A percentile compares a stretch with the other conserved stretches of the same genome.
phyloP scores from a whole-genome alignment of 1,284 basidiomycete genomes.

The Caloboletus inedulis region DNA sequence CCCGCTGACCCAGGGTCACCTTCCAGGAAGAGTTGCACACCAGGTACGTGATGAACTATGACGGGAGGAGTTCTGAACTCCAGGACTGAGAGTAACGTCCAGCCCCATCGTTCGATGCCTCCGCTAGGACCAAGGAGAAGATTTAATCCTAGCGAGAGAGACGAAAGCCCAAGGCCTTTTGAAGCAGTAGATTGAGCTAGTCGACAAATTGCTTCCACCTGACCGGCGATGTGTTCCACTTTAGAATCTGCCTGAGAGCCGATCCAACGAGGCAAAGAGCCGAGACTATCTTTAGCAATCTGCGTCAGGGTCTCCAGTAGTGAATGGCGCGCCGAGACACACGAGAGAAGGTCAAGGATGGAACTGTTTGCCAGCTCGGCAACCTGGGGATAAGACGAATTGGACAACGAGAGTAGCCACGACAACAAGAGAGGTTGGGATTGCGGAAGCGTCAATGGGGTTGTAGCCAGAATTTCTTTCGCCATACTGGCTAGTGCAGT shows the following conservation, averaged over 20 bases:
- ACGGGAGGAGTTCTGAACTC: constrained; percentile 62
- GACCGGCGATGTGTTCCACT: constrained; percentile 61
- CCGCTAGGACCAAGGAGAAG: constrained; percentile 77
- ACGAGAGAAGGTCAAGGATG: constrained; percentile 48
- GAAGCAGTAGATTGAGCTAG: constrained; percentile 34
- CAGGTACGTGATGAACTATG: constrained; percentile 44
- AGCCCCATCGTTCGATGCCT: constrained; percentile 87
- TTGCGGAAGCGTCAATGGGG: constrained; percentile 60
- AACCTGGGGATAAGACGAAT: constrained; percentile 25
- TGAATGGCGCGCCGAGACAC: constrained; percentile 40
- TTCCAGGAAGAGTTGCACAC: constrained; percentile 60
- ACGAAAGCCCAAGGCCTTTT: constrained; percentile 28
- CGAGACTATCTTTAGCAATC: constrained; percentile 60
- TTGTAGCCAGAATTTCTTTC: constrained; percentile 48
- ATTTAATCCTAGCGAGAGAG: constrained; percentile 56
- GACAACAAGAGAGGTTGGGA: constrained; percentile 65
- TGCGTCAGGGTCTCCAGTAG: constrained; percentile 54
- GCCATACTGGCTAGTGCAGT: constrained; percentile 56
- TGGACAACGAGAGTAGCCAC: constrained; percentile 52
- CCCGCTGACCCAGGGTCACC: constrained; percentile 37
- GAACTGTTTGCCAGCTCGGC: constrained; percentile 39
- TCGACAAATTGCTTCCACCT: constrained; percentile 70
- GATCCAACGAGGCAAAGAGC: constrained; percentile 74
- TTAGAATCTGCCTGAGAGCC: constrained; percentile 66
- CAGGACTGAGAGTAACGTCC: constrained; percentile 73